Conservation (phyloP, 164 flowering plant species). For the Magnolia sinica region DNA sequence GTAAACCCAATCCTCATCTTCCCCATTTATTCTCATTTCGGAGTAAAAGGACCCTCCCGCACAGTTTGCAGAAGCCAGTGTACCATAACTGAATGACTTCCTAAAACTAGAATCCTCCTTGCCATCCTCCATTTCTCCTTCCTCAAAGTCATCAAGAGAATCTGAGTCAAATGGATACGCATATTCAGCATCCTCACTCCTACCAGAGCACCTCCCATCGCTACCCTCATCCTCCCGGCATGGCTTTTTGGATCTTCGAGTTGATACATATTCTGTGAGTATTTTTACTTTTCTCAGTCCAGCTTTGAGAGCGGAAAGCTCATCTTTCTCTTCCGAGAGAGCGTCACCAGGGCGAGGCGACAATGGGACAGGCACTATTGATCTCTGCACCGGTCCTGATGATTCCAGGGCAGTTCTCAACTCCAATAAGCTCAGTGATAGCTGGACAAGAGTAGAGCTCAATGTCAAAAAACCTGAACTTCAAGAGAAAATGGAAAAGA, state of each 20-base stretch:
- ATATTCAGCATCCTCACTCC: conserved; percentile 80
- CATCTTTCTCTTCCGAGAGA: conserved; percentile 63
- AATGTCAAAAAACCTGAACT: conserved; percentile 11
- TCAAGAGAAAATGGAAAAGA: background rate
- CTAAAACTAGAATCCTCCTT: conserved; percentile 54
- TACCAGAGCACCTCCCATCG: conserved; percentile 62
- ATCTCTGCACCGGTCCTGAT: conserved; percentile 44
- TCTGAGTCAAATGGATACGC: conserved; percentile 75
- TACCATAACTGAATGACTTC: conserved; percentile 86
- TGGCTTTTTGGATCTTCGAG: conserved; percentile 72
- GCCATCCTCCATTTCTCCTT: conserved; percentile 58
- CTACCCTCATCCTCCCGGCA: conserved; percentile 77
- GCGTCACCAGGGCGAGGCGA: conserved; percentile 48
- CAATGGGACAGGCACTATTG: conserved; percentile 46
- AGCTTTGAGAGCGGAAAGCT: conserved; percentile 92
- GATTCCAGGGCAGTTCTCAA: conserved; percentile 55
- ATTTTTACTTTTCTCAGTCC: conserved; percentile 89
- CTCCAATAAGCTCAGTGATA: conserved; percentile 59
- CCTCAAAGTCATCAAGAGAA: conserved; percentile 69
- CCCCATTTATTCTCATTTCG: conserved; percentile 41
- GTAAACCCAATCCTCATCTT: conserved; percentile 78
- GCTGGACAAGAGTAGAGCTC: conserved; percentile 29
- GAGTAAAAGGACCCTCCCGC: conserved; percentile 66
- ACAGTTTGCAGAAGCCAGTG: conserved; percentile 80
- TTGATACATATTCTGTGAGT: conserved; percentile 71